A percentile compares a stretch with the other conserved stretches of the same genome.
Evolutionary conservation across 2,329 filamentous ascomycete genomes (phyloP).

Genomic region (Akanthomyces lecanii): DNA sequence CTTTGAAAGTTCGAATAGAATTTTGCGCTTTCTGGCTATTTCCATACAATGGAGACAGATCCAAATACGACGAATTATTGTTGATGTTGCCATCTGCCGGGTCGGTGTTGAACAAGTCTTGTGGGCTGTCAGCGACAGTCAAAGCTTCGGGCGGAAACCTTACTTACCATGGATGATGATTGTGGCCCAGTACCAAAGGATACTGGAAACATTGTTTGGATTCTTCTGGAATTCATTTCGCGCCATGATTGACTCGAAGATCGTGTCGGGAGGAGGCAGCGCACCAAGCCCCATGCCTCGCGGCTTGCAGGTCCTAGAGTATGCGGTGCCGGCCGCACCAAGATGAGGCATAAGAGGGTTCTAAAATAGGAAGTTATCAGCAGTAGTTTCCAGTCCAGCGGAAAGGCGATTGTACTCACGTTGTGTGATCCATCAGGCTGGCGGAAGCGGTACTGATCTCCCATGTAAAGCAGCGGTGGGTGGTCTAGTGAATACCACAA

Average conservation of each 20-base stretch:
- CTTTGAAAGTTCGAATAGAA: constrained; percentile 62
- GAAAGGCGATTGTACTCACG: constrained; percentile 29
- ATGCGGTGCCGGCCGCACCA: constrained; percentile 63
- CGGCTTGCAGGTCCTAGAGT: constrained; percentile 61
- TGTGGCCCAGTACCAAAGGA: constrained; percentile 70
- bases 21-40: constrained; percentile 64
- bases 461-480: constrained; percentile 63
- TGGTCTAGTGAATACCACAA: constrained; percentile 71
- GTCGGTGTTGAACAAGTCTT: constrained; percentile 68
- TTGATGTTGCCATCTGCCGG: constrained; percentile 54
- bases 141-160: constrained; percentile 14
- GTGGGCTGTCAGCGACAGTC: background rate
- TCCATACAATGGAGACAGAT: constrained; percentile 68
- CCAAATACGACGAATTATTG: constrained; percentile 68
- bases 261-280: constrained; percentile 60
- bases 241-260: constrained; percentile 61
- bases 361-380: constrained; percentile 26
- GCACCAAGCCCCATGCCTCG: constrained; percentile 57
- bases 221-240: constrained; percentile 49
- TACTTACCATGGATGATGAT: constrained; percentile 63
- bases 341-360: constrained; percentile 63
- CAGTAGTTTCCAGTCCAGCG: too few species aligned
- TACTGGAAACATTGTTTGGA: constrained; percentile 67
- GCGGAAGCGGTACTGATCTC: constrained; percentile 60
- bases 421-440: constrained; percentile 68